Evolutionary conservation across 176 grass and related monocot species (phyloP), one percentile per base, ranked within the genome.

Genomic region (Rhipidocladum racemiflorum): DNA sequence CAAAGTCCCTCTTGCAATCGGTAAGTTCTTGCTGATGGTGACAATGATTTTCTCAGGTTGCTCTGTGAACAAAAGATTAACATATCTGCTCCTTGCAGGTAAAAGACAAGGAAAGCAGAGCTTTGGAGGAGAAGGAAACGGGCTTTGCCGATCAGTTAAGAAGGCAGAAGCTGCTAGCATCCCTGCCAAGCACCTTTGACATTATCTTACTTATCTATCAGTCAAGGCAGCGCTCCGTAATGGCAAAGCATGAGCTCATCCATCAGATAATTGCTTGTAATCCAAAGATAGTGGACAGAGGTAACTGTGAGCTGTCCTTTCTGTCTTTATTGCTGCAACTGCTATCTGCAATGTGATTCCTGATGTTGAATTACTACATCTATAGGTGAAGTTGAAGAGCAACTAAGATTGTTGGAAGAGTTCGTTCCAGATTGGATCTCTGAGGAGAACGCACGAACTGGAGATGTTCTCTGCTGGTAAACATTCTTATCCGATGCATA

Each of bases 401-500:
- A 97, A 40, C 82, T 94, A 14, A 81, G 64, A 21, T 32, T 97
- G 24, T 85, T 97, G 69, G 50, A 89, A 72, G 92, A 97, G 76
- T 67, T 97, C 7, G 12, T 92, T 87, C 91, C 91, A 70, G 89
- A 94, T 45, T 97, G 95, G 95, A 92, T 97, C 45, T 92, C 90
- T 17, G 89, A 94, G 63, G 92, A 92, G 65, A 73, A 72, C 2
- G 83, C 77, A 30, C 51, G 56, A 36, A 84, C 61, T 1, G 88
- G 94, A 35, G 85, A 92, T 80, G 46, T 74, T 55, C 81, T 94
- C 3, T 89, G 88, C 50, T 85, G 92, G 94, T 97, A 56, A 94
- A 53, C 62, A 54, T 75, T n/a, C 15, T 25, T 75, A 39, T 43
- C 25, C 3, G n/a, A 21, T 21, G 12, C 29, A 54, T 55, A 9